Conservation (phyloP, 2,329 filamentous ascomycete species). For the Colletotrichum horii region DNA sequence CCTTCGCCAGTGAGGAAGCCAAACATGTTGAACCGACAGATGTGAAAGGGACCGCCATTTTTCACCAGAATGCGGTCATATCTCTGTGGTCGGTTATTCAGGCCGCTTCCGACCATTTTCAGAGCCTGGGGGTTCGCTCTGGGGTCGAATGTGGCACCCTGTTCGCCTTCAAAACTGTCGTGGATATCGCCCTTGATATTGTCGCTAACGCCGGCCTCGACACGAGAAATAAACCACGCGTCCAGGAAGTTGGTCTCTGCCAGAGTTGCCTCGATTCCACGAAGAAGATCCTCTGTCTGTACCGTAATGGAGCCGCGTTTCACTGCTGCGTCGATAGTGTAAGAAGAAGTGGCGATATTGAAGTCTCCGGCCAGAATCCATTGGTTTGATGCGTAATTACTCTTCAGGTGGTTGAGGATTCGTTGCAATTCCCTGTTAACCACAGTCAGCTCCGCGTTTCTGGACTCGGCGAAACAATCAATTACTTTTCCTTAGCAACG, state of each 20-base stretch:
- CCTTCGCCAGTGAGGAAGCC: slow-evolving; percentile 44
- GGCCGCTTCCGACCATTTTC: slow-evolving; percentile 48
- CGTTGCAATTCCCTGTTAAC: slow-evolving; percentile 51
- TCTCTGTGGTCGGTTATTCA: slow-evolving; percentile 63
- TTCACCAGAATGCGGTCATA: slow-evolving; percentile 69
- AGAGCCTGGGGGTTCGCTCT: slow-evolving; percentile 60
- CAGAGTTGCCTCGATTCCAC: slow-evolving; percentile 51
- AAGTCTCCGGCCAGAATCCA: slow-evolving; percentile 69
- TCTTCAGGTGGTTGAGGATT: slow-evolving; percentile 51
- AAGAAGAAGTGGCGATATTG: slow-evolving; percentile 65
- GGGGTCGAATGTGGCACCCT: slow-evolving; percentile 71
- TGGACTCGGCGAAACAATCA: too few species aligned
- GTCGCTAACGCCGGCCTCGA: slow-evolving; percentile 47
- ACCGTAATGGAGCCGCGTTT: slow-evolving; percentile 58
- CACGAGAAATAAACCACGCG: slow-evolving; percentile 52
- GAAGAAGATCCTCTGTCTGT: slow-evolving; percentile 48
- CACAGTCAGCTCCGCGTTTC: neutral
- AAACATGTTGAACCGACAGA: slow-evolving; percentile 61
- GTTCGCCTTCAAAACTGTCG: slow-evolving; percentile 60
- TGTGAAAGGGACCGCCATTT: slow-evolving; percentile 39
- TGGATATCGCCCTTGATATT: slow-evolving; percentile 28
- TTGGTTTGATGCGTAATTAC: slow-evolving; percentile 45
- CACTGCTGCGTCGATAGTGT: slow-evolving; percentile 58
- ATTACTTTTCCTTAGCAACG: slow-evolving; percentile 50
- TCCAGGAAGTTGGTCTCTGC: slow-evolving; percentile 54